Conservation (phyloP, 2,329 filamentous ascomycete genomes). For the Capronia americana region DNA sequence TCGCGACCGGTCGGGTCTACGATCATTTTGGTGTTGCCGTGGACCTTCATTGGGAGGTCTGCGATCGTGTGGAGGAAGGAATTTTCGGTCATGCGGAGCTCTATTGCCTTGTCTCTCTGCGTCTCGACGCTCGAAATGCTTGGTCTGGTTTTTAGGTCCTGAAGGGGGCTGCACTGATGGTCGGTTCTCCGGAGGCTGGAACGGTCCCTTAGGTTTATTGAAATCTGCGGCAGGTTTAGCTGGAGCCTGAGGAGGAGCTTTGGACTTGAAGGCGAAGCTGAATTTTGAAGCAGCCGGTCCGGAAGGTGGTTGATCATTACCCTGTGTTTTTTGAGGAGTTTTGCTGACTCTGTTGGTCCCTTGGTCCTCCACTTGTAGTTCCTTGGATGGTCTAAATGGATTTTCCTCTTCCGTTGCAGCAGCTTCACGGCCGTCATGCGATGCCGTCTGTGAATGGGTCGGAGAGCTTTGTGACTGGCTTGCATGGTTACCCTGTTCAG, state of each 20-base stretch:
- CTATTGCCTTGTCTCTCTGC: slow-evolving; percentile 46
- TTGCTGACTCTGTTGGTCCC: slow-evolving; percentile 62
- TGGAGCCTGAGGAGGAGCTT: slow-evolving; percentile 64
- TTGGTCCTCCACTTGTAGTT: slow-evolving; percentile 69
- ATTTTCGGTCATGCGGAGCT: slow-evolving; percentile 44
- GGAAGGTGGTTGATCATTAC: slow-evolving; percentile 57
- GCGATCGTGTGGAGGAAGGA: slow-evolving; percentile 45
- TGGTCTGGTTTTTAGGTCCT: slow-evolving; percentile 50
- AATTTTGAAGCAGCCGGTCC: slow-evolving; percentile 71
- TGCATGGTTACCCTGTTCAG: slow-evolving; percentile 48
- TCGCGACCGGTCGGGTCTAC: slow-evolving; percentile 55
- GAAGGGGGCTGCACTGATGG: slow-evolving; percentile 45
- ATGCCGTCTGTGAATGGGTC: slow-evolving; percentile 41
- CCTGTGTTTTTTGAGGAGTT: slow-evolving; percentile 58
- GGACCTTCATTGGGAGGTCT: slow-evolving; percentile 46
- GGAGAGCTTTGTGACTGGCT: slow-evolving; percentile 45
- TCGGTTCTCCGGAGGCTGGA: slow-evolving; percentile 46
- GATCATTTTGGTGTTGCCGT: slow-evolving; percentile 45
- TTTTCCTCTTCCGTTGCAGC: slow-evolving; percentile 62
- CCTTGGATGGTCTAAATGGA: slow-evolving; percentile 68
- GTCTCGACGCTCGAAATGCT: slow-evolving; percentile 51
- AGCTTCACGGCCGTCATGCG: slow-evolving; percentile 46
- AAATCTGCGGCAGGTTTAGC: slow-evolving; percentile 59
- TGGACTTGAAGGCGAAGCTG: slow-evolving; percentile 91
- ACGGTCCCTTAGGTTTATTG: slow-evolving; percentile 51